These are phyloP conservation scores for Boletus sp. DNA, from an alignment of 768 basidiomycete genomes.

Conservation along the genomic window DNA sequence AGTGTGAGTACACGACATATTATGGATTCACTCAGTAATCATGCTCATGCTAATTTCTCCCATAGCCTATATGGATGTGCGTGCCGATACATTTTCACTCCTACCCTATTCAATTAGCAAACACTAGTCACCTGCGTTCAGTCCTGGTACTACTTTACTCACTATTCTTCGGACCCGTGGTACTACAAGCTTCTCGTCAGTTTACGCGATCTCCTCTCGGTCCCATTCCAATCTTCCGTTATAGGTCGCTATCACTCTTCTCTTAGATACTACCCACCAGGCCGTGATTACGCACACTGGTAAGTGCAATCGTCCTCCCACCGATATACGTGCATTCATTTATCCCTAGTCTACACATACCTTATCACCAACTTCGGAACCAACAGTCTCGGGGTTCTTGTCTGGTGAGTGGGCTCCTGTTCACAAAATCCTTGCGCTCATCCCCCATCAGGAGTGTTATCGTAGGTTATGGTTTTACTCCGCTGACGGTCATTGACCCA, in stretches of 20 bases:
- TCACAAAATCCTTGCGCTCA: neutral
- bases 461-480: constrained; percentile 12
- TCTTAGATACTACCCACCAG: constrained; percentile 55
- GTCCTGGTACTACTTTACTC: constrained; percentile 53
- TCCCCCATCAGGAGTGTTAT: constrained; percentile 18
- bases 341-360: constrained; percentile 45
- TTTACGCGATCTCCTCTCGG: neutral
- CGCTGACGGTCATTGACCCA: constrained; percentile 3
- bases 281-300: constrained; percentile 51
- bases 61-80: constrained; percentile 51
- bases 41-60: neutral
- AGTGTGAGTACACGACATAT: constrained; percentile 35
- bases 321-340: neutral
- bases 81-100: constrained; percentile 1
- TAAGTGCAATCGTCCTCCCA: constrained; percentile 15
- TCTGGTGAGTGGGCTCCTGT: constrained; percentile 39
- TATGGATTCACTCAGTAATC: neutral
- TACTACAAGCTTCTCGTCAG: constrained; percentile 46
- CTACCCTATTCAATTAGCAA: neutral
- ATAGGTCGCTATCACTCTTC: constrained; percentile 51
- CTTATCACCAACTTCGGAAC: constrained; percentile 41
- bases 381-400: constrained; percentile 29
- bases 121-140: constrained; percentile 53
- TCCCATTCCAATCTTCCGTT: neutral
- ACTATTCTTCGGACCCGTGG: constrained; percentile 49